These are phyloP conservation scores for Cyberlindnera samutprakarnensis DNA, from an alignment of 805 yeast species.

Conservation along the genomic window DNA sequence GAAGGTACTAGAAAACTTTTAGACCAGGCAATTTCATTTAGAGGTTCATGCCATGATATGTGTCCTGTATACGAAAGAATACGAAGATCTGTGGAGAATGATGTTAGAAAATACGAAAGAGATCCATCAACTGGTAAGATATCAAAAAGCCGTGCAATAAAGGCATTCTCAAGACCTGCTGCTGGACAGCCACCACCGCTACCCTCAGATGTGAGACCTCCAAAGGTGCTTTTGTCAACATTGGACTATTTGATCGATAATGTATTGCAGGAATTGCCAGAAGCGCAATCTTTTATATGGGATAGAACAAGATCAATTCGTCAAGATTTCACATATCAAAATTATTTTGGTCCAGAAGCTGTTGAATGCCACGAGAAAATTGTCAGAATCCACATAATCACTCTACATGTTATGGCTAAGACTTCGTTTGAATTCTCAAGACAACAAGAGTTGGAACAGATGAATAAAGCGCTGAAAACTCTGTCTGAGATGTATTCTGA, in stretches of 20 bases:
- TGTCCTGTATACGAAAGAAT: slow-evolving; percentile 92
- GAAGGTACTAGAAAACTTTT: slow-evolving; percentile 76
- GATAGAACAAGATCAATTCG: slow-evolving; percentile 94
- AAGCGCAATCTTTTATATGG: slow-evolving; percentile 88
- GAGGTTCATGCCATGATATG: slow-evolving; percentile 89
- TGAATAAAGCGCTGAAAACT: slow-evolving; percentile 86
- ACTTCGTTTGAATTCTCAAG: slow-evolving; percentile 67
- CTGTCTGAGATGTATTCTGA: slow-evolving; percentile 82
- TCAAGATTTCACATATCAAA: slow-evolving; percentile 95
- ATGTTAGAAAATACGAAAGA: slow-evolving; percentile 71
- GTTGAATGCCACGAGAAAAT: slow-evolving; percentile 88
- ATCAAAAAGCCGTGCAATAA: slow-evolving; percentile 57
- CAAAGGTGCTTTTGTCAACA: slow-evolving; percentile 59
- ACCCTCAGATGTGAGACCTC: slow-evolving; percentile 97
- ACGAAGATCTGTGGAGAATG: slow-evolving; percentile 79
- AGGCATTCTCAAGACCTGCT: slow-evolving; percentile 93
- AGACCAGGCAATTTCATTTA: slow-evolving; percentile 81
- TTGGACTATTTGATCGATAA: slow-evolving; percentile 64
- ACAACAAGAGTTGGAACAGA: slow-evolving; percentile 93
- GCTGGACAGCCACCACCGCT: slow-evolving; percentile 98
- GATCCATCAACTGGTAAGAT: slow-evolving; percentile 47
- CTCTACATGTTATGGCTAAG: slow-evolving; percentile 82
- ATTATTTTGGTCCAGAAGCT: slow-evolving; percentile 89
- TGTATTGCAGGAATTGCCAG: slow-evolving; percentile 62
- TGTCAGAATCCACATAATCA: slow-evolving; percentile 78